Conservation (phyloP, 208 protist genomes). For the Trichomonas tenax region DNA sequence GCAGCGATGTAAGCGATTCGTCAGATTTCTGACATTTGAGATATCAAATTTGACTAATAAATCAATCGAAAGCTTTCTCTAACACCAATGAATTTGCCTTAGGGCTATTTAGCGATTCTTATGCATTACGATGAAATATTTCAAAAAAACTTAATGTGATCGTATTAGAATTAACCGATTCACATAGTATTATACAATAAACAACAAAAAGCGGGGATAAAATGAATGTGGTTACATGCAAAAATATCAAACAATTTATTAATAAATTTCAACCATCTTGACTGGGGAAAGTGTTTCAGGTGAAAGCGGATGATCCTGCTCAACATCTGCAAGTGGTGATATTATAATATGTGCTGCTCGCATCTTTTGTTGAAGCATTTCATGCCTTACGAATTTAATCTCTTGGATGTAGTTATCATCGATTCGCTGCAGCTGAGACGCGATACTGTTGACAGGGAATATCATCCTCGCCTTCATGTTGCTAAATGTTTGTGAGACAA, state of each 20-base stretch:
- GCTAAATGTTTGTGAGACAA: not conserved
- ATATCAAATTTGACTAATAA: too few relatives aligned
- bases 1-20: too few relatives aligned
- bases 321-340: not conserved
- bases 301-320: not conserved
- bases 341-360: not conserved
- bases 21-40: too few relatives aligned
- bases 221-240: too few relatives aligned
- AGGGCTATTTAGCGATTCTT: too few relatives aligned
- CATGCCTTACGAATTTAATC: not conserved
- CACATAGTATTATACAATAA: too few relatives aligned
- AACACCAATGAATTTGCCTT: too few relatives aligned
- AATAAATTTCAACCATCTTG: not conserved
- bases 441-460: not conserved
- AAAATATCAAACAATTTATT: not conserved
- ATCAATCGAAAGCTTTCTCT: too few relatives aligned
- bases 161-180: too few relatives aligned
- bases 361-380: not conserved
- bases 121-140: too few relatives aligned
- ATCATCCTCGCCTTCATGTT: not conserved
- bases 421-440: not conserved
- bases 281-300: not conserved
- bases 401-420: not conserved
- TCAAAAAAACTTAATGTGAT: too few relatives aligned
- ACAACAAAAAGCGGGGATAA: too few relatives aligned